Conservation (phyloP, 495 filamentous ascomycete genomes). For the Penicillium cosmopolitanum region DNA sequence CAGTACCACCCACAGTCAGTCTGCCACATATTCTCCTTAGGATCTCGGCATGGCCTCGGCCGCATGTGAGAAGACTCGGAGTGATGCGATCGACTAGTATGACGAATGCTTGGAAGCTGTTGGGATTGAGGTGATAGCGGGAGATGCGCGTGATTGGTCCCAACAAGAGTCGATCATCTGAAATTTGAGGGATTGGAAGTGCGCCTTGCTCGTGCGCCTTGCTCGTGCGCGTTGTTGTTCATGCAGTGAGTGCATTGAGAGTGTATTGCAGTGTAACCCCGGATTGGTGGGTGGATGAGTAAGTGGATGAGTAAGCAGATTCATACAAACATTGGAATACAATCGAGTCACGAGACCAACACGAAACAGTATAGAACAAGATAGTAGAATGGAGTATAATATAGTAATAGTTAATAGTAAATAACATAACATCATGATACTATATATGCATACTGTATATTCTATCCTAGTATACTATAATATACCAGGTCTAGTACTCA, state of each 20-base stretch:
- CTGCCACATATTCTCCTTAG: background rate
- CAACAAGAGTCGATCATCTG: conserved; percentile 13
- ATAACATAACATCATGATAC: no score
- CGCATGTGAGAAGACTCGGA: conserved; percentile 28
- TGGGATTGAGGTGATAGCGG: conserved; percentile 13
- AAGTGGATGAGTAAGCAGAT: no score
- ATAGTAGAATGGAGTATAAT: no score
- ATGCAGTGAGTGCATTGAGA: background rate
- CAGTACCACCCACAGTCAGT: no score
- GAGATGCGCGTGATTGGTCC: conserved; percentile 11
- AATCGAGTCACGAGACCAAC: no score
- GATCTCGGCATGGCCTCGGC: conserved; percentile 23
- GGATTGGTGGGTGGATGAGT: no score
- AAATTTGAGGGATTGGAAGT: background rate
- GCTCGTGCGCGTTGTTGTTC: background rate
- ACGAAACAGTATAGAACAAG: no score
- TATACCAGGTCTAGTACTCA: background rate
- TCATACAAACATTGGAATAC: no score
- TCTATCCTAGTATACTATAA: background rate
- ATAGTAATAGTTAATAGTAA: no score
- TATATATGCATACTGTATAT: no score
- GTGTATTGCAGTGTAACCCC: no score
- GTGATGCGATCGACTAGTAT: background rate
- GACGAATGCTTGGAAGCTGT: conserved; percentile 15
- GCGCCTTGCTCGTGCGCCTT: background rate